Evolutionary conservation across 225 moss, liverwort and hornwort genomes (phyloP).

Genomic region (Lunularia cruciata): DNA sequence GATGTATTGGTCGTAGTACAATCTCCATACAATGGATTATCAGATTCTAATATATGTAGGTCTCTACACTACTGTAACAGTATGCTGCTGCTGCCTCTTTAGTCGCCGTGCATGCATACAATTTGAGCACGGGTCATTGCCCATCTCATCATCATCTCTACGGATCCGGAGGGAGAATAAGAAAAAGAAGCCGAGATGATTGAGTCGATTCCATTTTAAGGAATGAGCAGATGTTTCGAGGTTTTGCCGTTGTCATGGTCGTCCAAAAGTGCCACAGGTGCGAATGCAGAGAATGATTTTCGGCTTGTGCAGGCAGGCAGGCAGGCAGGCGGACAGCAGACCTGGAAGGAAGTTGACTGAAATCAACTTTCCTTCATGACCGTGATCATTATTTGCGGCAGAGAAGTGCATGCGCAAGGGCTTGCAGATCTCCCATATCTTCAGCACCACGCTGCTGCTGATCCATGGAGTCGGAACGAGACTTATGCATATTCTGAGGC

Average conservation of each 20-base stretch:
- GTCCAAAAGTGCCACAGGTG: neutral
- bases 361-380: neutral
- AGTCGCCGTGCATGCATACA: neutral
- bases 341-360: too few species aligned
- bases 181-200: neutral
- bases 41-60: neutral
- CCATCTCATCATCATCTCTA: neutral
- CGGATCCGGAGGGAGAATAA: neutral
- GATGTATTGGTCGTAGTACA: slow-evolving; percentile 18
- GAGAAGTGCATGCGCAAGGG: slow-evolving; percentile 53
- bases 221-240: neutral
- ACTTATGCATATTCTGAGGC: slow-evolving; percentile 58
- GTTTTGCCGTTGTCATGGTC: neutral
- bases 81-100: neutral
- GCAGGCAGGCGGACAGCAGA: neutral
- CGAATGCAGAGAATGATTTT: neutral
- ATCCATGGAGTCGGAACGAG: slow-evolving; percentile 37
- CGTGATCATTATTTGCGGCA: slow-evolving; percentile 36
- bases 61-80: neutral
- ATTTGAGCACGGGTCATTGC: neutral
- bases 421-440: slow-evolving; percentile 64
- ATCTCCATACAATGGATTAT: slow-evolving; percentile 14
- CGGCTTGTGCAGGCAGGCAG: neutral
- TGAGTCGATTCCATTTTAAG: neutral
- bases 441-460: slow-evolving; percentile 41